phyloP scores from a whole-genome alignment of 192 early-diverging fungal genomes.

The Cetraspora pellucida region DNA sequence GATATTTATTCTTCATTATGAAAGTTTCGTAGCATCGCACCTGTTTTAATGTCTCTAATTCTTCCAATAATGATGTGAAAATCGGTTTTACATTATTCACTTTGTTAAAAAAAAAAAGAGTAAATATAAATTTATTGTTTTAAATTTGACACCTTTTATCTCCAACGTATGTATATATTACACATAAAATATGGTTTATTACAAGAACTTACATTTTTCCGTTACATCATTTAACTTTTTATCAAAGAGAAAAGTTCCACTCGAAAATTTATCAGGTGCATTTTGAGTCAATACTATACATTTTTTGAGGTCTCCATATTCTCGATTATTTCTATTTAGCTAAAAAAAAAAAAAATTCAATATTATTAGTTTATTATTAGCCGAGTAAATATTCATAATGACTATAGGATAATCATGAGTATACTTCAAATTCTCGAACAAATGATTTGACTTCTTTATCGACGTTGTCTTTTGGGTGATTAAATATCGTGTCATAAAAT shows the following conservation, averaged over 20 bases:
- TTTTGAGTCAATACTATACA: not conserved
- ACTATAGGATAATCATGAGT: not conserved
- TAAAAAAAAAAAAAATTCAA: not conserved
- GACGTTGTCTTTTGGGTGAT: constrained; percentile 22
- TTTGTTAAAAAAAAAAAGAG: not conserved
- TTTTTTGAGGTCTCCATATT: not conserved
- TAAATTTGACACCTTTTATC: not conserved
- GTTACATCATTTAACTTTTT: not conserved
- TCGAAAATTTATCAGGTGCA: constrained; percentile 18
- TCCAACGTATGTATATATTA: not conserved
- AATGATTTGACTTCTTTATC: constrained; percentile 16
- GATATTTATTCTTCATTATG: not conserved
- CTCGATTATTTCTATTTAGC: constrained; percentile 5
- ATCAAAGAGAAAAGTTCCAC: not conserved
- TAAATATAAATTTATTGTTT: not conserved
- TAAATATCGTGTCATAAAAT: constrained; percentile 22
- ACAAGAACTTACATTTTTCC: constrained; percentile 17
- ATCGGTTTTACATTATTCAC: constrained; percentile 6
- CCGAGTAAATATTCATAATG: too few relatives aligned
- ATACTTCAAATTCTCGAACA: constrained; percentile 28
- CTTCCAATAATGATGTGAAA: not conserved
- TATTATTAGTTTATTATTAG: too few relatives aligned
- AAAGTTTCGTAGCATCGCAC: not conserved
- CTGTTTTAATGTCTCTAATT: constrained; percentile 10
- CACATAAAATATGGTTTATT: not conserved